Conservation (phyloP, 805 yeast species). For the Zygosaccharomyces pseudorouxii region DNA sequence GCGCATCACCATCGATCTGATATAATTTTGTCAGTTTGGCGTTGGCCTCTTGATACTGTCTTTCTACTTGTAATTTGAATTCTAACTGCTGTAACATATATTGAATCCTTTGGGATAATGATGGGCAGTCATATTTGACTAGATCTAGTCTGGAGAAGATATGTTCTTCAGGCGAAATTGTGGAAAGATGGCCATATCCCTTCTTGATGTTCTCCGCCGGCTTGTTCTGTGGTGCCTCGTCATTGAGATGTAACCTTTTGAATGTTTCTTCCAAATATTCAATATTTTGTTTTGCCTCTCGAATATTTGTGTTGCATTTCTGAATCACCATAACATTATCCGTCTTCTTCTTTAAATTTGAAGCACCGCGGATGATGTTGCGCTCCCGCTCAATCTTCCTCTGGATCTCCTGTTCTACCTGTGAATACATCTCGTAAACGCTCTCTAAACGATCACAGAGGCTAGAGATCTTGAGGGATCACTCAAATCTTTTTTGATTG, state of each 20-base stretch:
- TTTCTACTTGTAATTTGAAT: slow-evolving; percentile 89
- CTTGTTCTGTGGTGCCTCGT: background rate
- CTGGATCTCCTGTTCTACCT: slow-evolving; percentile 55
- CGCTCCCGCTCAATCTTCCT: slow-evolving; percentile 84
- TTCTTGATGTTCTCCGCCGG: slow-evolving; percentile 3
- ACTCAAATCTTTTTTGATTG: background rate
- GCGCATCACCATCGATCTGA: slow-evolving; percentile 85
- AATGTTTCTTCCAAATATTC: slow-evolving; percentile 80
- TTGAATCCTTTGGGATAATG: slow-evolving; percentile 89
- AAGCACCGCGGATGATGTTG: slow-evolving; percentile 84
- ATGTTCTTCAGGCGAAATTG: slow-evolving; percentile 35
- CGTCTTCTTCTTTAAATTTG: slow-evolving; percentile 72
- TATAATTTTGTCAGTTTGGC: slow-evolving; percentile 84
- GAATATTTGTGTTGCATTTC: slow-evolving; percentile 81
- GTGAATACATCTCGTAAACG: slow-evolving; percentile 9
- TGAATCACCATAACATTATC: slow-evolving; percentile 78
- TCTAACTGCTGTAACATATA: slow-evolving; percentile 93
- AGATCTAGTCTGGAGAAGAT: slow-evolving; percentile 68
- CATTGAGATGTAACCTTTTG: slow-evolving; percentile 45
- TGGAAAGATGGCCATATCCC: slow-evolving; percentile 36
- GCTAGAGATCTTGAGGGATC: background rate
- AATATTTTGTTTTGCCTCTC: slow-evolving; percentile 88
- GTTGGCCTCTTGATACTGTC: slow-evolving; percentile 88
- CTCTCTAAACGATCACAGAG: too few species aligned
- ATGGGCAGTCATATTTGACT: slow-evolving; percentile 88